phyloP scores from a whole-genome alignment of 257 asterid species.

The Nicotiana otophora region DNA sequence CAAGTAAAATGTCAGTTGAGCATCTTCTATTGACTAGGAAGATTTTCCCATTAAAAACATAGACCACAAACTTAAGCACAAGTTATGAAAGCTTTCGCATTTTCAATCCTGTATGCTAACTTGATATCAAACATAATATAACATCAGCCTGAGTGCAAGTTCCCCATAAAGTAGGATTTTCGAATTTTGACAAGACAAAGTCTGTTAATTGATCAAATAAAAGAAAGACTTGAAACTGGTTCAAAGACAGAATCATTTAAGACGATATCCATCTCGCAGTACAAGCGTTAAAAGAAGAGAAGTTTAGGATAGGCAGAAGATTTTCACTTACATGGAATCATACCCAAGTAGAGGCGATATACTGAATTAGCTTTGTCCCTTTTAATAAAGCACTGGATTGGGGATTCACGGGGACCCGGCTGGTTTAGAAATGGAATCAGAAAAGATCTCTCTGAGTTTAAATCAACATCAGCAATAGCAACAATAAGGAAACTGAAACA shows the following conservation, averaged over 20 bases:
- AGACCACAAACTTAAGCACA: neutral
- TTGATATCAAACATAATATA: neutral
- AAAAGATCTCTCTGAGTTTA: neutral
- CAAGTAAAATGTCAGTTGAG: neutral
- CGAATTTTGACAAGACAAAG: slow-evolving; percentile 55
- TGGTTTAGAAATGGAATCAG: slow-evolving; percentile 16
- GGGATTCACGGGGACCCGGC: slow-evolving; percentile 91
- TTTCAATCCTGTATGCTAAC: neutral
- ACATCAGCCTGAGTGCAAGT: neutral
- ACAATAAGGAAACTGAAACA: neutral
- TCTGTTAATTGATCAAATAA: slow-evolving; percentile 38
- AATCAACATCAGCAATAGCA: neutral
- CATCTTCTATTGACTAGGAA: neutral
- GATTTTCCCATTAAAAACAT: neutral
- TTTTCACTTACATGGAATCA: slow-evolving; percentile 51
- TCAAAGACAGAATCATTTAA: neutral
- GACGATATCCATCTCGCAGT: neutral
- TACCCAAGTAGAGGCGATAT: slow-evolving; percentile 58
- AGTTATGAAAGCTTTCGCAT: neutral
- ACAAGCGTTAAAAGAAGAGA: neutral
- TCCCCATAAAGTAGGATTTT: slow-evolving; percentile 54
- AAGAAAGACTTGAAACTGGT: neutral
- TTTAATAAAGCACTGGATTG: slow-evolving; percentile 75
- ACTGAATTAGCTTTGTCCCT: slow-evolving; percentile 64
- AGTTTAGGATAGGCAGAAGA: neutral